Evolutionary conservation across 1,139 yeast genomes (phyloP), one percentile per base, ranked within the genome.

Genomic region (Wickerhamiella pararugosa): DNA sequence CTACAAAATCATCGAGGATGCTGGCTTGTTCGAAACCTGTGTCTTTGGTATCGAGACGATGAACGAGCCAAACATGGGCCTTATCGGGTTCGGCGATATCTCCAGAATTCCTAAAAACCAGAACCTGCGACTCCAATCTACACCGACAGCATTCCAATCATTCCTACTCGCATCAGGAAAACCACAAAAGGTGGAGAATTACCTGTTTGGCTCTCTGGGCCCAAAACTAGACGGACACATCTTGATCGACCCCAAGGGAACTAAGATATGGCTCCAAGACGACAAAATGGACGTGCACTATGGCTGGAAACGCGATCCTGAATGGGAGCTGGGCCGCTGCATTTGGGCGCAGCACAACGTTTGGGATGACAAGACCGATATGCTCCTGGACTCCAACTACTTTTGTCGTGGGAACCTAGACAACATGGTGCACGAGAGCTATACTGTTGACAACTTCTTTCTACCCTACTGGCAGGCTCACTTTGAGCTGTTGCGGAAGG

Each of bases 11-110:
- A 63, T 83, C 7, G 51, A 53, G 2, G 69, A 75, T 5, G 81
- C 84, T 0, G 65, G 70, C 10, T 62, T 83, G 58, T 65, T 81
- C 45, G 67, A 69, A 25, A 57, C 66, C 6, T 50, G 63, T 27
- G 60, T 81, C 4, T 51, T 83, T 30, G 95, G 93, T 1, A 68
- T 82, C 39, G 95, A 84, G 60, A 72, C 80, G 46, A 61, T 84
- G 66, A 84, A 84, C 57, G 95, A 84, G 56, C 94, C 94, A 7
- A 77, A 71, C 51, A 43, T 90, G 66, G 43, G 43, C 7, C 33
- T 41, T 6, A 29, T 41, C 10, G 61, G 61, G n/a, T 43, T 47
- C 34, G 47, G 47, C n/a, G 53, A 58, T 43, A 45, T 58, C 7
- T 45, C 46, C 11, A 45, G 35, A n/a, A 45, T 56, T 9, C 58